Conservation (phyloP, 2,329 filamentous ascomycete species). For the Venturia carpophila region DNA sequence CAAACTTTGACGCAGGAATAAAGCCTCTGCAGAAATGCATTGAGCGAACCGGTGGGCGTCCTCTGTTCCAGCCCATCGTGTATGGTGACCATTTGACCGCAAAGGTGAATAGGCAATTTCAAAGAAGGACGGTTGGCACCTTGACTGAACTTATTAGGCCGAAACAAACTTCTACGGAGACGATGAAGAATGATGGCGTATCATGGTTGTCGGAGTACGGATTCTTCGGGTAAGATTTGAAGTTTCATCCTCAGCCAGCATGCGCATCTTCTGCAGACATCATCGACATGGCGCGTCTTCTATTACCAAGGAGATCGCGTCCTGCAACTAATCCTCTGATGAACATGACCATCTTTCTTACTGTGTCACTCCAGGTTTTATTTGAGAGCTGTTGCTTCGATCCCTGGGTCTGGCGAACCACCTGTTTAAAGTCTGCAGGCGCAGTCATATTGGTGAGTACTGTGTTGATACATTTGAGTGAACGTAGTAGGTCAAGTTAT, state of each 20-base stretch:
- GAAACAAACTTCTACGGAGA: constrained; percentile 1
- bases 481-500: no score
- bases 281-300: neutral
- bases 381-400: no score
- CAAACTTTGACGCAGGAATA: constrained; percentile 35
- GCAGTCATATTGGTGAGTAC: no score
- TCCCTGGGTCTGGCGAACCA: no score
- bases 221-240: neutral
- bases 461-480: no score
- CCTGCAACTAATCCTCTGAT: no score
- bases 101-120: constrained; percentile 39
- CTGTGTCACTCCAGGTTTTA: no score
- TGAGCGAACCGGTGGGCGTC: constrained; percentile 26
- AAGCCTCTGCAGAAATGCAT: constrained; percentile 34
- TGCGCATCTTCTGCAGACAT: neutral
- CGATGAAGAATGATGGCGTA: neutral
- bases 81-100: constrained; percentile 38
- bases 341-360: no score
- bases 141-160: neutral
- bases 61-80: constrained; percentile 28
- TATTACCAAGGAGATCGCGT: neutral
- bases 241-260: no score
- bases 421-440: no score
- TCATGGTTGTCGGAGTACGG: neutral
- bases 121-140: constrained; percentile 16